phyloP scores from a whole-genome alignment of 345 rosid species.

The Syzygium grande region DNA sequence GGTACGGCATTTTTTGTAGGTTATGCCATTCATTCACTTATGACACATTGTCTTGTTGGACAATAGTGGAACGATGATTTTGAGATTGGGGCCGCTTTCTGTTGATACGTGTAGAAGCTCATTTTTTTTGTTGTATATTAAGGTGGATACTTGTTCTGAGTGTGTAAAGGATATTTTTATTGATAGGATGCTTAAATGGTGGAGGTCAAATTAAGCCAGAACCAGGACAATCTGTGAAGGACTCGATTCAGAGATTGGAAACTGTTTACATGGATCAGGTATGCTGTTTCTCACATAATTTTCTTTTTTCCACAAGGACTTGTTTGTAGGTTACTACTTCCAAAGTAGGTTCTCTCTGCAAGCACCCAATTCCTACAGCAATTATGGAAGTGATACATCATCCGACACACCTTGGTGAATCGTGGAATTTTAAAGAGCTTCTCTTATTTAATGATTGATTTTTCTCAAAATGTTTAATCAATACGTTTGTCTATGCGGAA shows the following conservation, averaged over 20 bases:
- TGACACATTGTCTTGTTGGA: not conserved
- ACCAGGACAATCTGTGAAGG: conserved; percentile 68
- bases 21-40: not conserved
- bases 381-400: too few relatives aligned
- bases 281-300: conserved; percentile 9
- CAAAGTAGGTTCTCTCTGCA: not conserved
- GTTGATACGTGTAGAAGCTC: not conserved
- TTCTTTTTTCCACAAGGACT: not conserved
- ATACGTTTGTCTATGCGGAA: not conserved
- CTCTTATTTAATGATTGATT: not conserved
- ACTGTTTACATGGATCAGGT: conserved; percentile 67
- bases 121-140: not conserved
- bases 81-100: not conserved
- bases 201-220: conserved; percentile 96
- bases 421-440: too few relatives aligned
- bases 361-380: too few relatives aligned
- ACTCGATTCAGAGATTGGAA: conserved; percentile 60
- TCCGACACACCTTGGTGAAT: too few relatives aligned
- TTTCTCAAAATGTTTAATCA: not conserved
- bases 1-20: conserved; percentile 26
- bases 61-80: not conserved
- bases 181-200: conserved; percentile 83
- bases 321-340: not conserved
- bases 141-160: not conserved
- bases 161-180: not conserved